These are phyloP conservation scores for Pichia terricola DNA, from an alignment of 1,139 yeast genomes.

Conservation along the genomic window DNA sequence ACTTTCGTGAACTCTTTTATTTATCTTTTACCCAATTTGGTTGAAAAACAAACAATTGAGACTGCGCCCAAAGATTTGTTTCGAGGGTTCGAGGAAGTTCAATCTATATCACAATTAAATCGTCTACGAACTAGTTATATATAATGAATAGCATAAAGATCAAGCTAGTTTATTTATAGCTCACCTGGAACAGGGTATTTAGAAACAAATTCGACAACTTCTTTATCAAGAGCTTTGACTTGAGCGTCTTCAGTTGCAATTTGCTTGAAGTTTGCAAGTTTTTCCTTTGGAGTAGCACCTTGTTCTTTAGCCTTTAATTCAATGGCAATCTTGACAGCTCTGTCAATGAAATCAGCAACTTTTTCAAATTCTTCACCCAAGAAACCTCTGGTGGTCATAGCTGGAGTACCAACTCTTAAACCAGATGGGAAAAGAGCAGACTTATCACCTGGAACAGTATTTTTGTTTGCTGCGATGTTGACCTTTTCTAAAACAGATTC, in stretches of 20 bases:
- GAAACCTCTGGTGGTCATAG: slow-evolving; percentile 96
- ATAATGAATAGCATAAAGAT: no score
- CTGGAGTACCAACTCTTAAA: slow-evolving; percentile 93
- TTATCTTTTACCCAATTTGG: no score
- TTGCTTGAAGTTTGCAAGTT: slow-evolving; percentile 52
- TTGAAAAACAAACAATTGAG: no score
- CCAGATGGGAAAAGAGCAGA: slow-evolving; percentile 95
- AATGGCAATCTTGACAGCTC: slow-evolving; percentile 61
- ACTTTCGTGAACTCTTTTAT: no score
- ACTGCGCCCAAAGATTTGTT: no score
- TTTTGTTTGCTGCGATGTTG: slow-evolving; percentile 91
- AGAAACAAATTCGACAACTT: slow-evolving; percentile 59
- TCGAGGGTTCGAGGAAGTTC: no score
- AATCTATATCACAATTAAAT: no score
- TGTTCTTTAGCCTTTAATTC: slow-evolving; percentile 50
- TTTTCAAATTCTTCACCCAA: slow-evolving; percentile 66
- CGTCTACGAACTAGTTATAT: no score
- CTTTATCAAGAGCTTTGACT: slow-evolving; percentile 50
- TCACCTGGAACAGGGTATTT: slow-evolving; percentile 78
- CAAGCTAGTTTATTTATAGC: slow-evolving; percentile 18
- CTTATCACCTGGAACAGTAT: slow-evolving; percentile 93
- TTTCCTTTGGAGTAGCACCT: slow-evolving; percentile 54
- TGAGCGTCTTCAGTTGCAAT: slow-evolving; percentile 51
- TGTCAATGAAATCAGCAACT: slow-evolving; percentile 70
- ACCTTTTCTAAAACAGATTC: slow-evolving; percentile 84